Base-by-base conservation (phyloP, 352 stramenopile genomes). In the Globisporangium recalcitrans region DNA sequence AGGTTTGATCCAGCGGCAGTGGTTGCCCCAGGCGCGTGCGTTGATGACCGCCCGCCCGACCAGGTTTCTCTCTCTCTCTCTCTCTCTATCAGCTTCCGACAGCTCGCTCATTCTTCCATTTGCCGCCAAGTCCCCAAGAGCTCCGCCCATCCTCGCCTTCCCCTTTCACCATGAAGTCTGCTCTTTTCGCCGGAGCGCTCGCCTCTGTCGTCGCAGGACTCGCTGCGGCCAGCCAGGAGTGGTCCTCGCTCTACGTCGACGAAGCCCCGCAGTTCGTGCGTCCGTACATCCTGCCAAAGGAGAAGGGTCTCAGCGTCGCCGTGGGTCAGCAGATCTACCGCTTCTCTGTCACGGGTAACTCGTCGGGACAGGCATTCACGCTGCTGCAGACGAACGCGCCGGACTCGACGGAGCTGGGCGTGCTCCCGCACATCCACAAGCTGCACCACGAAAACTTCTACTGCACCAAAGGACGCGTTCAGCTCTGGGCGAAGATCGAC, bases 361-460 rank as follows among this genome's bases (percentile, higher is more conserved):
- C 75, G 2, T 84, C 75, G 19, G 73, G 66, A 10, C 51, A 52
- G 14, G 73, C 73, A 1, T 81, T 81, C 68, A 68, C 68, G 48
- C 52, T 81, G 42, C 40, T 81, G 63, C 73, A 81, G 57, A 81
- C 74, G 24, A 82, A 69, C 48, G 71, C 75, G n/a, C 73, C 73
- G 4, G 73, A 78, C 40, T 81, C 75, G 38, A 68, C 71, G 19
- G 72, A 71, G 16, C 64, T 84, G 24, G 75, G 75, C 16, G 75
- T 84, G 55, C 71, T 80, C 5, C 75, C 75, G 26, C 73, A 84
- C 49, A 76, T 82, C 59, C 75, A 84, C 73, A 80, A 82, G 69
- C 65, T 69, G 21, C 75, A 84, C 58, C 75, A 84, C 67, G 75
- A 84, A 61, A 84, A 82, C 61, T 84, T 84, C 52, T 84, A 84